Conservation (phyloP, 2,329 filamentous ascomycete genomes). For the Sporothrix brasiliensis region DNA sequence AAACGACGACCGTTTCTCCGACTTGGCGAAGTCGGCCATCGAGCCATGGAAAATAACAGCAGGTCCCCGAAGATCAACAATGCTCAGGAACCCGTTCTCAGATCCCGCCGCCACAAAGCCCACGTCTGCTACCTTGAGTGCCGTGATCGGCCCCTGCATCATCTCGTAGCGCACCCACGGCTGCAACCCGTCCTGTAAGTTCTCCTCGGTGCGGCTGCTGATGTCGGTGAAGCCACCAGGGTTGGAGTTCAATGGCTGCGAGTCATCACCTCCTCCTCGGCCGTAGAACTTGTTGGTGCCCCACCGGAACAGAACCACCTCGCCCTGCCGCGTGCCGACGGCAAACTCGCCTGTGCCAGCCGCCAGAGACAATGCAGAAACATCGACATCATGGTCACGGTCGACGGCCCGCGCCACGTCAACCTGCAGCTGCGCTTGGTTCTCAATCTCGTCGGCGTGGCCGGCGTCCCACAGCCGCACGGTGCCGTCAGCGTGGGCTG, state of each 20-base stretch:
- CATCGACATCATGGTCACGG: slow-evolving; percentile 73
- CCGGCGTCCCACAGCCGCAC: slow-evolving; percentile 93
- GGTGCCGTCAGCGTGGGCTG: slow-evolving; percentile 86
- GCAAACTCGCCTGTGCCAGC: slow-evolving; percentile 82
- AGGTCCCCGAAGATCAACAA: slow-evolving; percentile 88
- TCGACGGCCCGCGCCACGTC: slow-evolving; percentile 82
- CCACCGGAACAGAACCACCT: slow-evolving; percentile 86
- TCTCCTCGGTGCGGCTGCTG: slow-evolving; percentile 68
- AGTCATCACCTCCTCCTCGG: slow-evolving; percentile 51
- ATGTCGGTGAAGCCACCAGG: slow-evolving; percentile 76
- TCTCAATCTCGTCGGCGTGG: slow-evolving; percentile 91
- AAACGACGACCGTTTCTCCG: slow-evolving; percentile 76
- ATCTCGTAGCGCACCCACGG: slow-evolving; percentile 82
- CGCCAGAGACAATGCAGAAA: slow-evolving; percentile 79
- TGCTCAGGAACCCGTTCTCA: slow-evolving; percentile 74
- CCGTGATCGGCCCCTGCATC: slow-evolving; percentile 78
- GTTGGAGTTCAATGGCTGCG: slow-evolving; percentile 52
- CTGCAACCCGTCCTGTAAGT: slow-evolving; percentile 67
- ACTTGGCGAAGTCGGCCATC: slow-evolving; percentile 72
- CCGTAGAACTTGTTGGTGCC: slow-evolving; percentile 76
- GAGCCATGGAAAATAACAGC: slow-evolving; percentile 76
- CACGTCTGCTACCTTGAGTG: slow-evolving; percentile 82
- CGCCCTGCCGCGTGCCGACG: slow-evolving; percentile 78
- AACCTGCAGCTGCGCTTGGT: slow-evolving; percentile 76
- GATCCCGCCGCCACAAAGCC: slow-evolving; percentile 90